These are phyloP conservation scores for Umbelopsis vinacea DNA, from an alignment of 192 early-diverging fungal species.

Conservation along the genomic window DNA sequence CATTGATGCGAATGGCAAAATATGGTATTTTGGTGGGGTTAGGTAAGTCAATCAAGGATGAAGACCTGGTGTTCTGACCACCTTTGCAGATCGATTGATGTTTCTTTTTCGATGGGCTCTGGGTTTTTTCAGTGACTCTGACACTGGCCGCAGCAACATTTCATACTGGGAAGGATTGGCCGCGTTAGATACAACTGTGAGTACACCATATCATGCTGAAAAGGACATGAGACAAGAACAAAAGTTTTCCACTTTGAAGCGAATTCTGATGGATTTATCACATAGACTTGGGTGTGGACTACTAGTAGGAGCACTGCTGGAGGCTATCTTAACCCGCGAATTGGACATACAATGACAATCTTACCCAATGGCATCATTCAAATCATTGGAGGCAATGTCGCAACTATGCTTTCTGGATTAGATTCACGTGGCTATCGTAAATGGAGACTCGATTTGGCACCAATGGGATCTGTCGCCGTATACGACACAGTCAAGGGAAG, in stretches of 20 bases:
- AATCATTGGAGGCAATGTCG: not conserved
- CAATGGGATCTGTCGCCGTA: not conserved
- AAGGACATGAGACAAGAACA: too few relatives aligned
- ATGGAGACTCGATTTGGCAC: not conserved
- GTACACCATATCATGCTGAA: not conserved
- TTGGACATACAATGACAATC: constrained; percentile 6
- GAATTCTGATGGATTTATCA: not conserved
- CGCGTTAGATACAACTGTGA: not conserved
- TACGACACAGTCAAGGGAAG: constrained; percentile 6
- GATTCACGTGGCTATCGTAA: not conserved
- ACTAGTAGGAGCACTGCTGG: not conserved
- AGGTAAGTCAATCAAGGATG: not conserved
- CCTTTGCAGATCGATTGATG: not conserved
- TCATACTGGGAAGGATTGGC: constrained; percentile 17
- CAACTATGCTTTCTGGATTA: not conserved
- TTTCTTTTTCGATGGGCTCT: not conserved
- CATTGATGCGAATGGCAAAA: constrained; percentile 12
- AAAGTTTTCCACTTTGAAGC: too few relatives aligned
- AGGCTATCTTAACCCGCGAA: not conserved
- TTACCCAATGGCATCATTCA: constrained; percentile 1
- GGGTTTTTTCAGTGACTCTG: not conserved
- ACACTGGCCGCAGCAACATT: not conserved
- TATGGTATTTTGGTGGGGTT: constrained; percentile 12
- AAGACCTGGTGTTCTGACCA: too few relatives aligned
- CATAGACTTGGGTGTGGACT: constrained; percentile 9